Evolutionary conservation across 352 stramenopile genomes (phyloP).

Genomic region (Phytopythium oedochilum): DNA sequence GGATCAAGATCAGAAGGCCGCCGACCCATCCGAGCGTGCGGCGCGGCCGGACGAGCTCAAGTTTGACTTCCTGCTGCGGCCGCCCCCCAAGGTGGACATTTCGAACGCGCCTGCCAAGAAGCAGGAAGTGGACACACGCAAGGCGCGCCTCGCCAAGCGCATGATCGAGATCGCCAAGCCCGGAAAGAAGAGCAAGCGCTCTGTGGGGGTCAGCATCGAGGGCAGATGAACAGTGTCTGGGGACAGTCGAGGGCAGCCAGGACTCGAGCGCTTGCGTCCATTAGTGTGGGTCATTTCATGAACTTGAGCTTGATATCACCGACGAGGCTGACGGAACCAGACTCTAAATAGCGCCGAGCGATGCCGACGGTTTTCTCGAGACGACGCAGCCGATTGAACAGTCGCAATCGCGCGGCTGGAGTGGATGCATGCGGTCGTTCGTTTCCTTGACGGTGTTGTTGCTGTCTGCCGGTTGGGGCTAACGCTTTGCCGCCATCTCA

Average conservation of each 20-base stretch:
- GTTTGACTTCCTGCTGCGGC: slow-evolving; percentile 81
- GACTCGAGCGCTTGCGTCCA: not conserved
- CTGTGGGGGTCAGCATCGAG: slow-evolving; percentile 76
- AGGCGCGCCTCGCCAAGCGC: slow-evolving; percentile 76
- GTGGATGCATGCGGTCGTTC: not conserved
- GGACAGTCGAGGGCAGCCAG: not conserved
- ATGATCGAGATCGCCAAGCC: slow-evolving; percentile 85
- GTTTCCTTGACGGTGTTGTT: not conserved
- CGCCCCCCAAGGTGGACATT: slow-evolving; percentile 76
- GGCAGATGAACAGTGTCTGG: slow-evolving; percentile 44
- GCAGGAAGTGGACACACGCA: slow-evolving; percentile 68
- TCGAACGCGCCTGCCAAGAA: slow-evolving; percentile 58
- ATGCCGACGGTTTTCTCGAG: not conserved
- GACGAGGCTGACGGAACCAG: not conserved
- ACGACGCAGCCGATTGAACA: not conserved
- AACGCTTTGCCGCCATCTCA: not conserved
- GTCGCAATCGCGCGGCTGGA: not conserved
- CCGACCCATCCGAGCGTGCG: slow-evolving; percentile 53
- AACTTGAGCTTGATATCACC: slow-evolving; percentile 12
- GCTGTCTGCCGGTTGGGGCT: not conserved
- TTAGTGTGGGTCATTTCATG: slow-evolving; percentile 2
- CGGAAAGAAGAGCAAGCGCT: slow-evolving; percentile 71
- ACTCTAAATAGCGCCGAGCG: not conserved
- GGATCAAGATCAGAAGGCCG: slow-evolving; percentile 20
- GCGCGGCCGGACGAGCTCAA: slow-evolving; percentile 68